A percentile compares a stretch with the other conserved stretches of the same genome.
phyloP scores from a whole-genome alignment of 139 green algal genomes.

The Gonium pectorale region DNA sequence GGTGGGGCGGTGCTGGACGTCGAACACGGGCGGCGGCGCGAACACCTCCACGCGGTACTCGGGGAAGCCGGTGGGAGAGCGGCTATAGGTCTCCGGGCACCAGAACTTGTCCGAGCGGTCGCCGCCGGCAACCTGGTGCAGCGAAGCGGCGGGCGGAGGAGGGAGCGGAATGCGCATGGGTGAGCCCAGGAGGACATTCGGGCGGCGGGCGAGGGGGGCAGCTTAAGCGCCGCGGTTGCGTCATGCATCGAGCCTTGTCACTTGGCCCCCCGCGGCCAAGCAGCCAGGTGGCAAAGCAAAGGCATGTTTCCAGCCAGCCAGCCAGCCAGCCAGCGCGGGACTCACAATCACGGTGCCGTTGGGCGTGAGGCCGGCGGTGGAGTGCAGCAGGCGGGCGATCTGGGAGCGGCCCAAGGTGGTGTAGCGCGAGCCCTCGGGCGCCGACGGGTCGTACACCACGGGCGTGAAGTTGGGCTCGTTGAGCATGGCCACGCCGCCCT shows the following conservation, averaged over 20 bases:
- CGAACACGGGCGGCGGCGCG: slow-evolving; percentile 37
- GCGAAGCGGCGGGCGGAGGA: too few relatives aligned
- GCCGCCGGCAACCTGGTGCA: slow-evolving; percentile 51
- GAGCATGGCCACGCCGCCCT: slow-evolving; percentile 1
- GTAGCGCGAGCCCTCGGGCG: slow-evolving; percentile 19
- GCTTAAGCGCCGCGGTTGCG: too few relatives aligned
- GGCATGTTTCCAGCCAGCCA: neutral
- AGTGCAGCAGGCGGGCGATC: slow-evolving; percentile 56
- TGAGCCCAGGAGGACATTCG: too few relatives aligned
- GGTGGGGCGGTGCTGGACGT: slow-evolving; percentile 2
- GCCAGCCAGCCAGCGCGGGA: too few relatives aligned
- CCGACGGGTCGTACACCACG: slow-evolving; percentile 37
- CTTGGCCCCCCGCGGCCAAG: too few relatives aligned
- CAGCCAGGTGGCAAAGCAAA: too few relatives aligned
- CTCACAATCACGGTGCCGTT: slow-evolving; percentile 48
- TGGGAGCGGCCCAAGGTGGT: slow-evolving; percentile 12
- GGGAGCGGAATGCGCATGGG: too few relatives aligned
- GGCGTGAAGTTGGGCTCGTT: slow-evolving; percentile 50
- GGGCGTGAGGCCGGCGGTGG: slow-evolving; percentile 43
- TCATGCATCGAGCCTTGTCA: too few relatives aligned
- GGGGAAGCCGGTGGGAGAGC: slow-evolving; percentile 23
- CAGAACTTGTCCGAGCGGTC: slow-evolving; percentile 49
- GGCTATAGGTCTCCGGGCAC: slow-evolving; percentile 7
- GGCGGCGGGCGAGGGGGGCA: too few relatives aligned
- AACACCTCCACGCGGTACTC: slow-evolving; percentile 56